A percentile compares a stretch with the other conserved stretches of the same genome.
Conservation (phyloP, 2,329 filamentous ascomycete genomes). For the Rachicladosporium sp. region DNA sequence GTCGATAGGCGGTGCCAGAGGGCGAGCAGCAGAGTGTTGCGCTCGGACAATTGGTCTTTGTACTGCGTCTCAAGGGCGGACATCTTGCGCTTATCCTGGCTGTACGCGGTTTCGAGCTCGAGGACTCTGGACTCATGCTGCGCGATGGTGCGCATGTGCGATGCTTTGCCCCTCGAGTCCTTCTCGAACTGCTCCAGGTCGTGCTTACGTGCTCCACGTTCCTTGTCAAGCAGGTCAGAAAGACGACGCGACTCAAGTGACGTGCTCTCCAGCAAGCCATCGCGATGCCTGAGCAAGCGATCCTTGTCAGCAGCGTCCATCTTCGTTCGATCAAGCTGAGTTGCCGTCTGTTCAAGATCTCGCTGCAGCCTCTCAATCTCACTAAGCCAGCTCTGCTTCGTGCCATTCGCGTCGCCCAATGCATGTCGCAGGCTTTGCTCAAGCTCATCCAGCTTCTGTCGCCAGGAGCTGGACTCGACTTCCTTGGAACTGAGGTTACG, state of each 20-base stretch:
- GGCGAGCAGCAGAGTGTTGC: slow-evolving; percentile 76
- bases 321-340: slow-evolving; percentile 69
- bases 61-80: slow-evolving; percentile 64
- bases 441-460: slow-evolving; percentile 77
- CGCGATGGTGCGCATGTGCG: slow-evolving; percentile 72
- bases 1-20: slow-evolving; percentile 81
- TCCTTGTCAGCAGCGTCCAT: slow-evolving; percentile 80
- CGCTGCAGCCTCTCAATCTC: slow-evolving; percentile 73
- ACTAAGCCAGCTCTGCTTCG: slow-evolving; percentile 71
- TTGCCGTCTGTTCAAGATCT: slow-evolving; percentile 71
- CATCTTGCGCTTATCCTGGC: slow-evolving; percentile 66
- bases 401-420: slow-evolving; percentile 77
- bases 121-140: slow-evolving; percentile 74
- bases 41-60: slow-evolving; percentile 77
- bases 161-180: slow-evolving; percentile 74
- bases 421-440: slow-evolving; percentile 80
- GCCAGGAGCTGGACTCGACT: slow-evolving; percentile 81
- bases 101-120: slow-evolving; percentile 69
- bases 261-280: slow-evolving; percentile 76
- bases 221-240: slow-evolving; percentile 80
- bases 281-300: slow-evolving; percentile 75
- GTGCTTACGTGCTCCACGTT: slow-evolving; percentile 70
- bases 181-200: slow-evolving; percentile 83
- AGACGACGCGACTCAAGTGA: slow-evolving; percentile 76
- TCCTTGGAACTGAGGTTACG: slow-evolving; percentile 75